Evolutionary conservation across 116 monocot genomes (phyloP).

Genomic region (Trichopus zeylanicus): DNA sequence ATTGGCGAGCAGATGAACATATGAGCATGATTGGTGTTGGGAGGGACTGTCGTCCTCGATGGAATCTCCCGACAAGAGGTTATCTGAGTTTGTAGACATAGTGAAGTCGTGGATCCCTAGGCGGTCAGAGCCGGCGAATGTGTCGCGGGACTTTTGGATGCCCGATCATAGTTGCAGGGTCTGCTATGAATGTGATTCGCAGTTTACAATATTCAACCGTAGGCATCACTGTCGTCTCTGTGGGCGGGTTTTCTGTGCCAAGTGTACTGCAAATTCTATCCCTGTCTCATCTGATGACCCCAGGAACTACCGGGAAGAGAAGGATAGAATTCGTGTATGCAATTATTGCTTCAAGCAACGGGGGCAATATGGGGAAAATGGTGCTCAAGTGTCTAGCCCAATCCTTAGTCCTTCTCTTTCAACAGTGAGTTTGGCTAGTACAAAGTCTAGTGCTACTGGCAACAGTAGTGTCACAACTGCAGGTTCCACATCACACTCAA

Average conservation of each 20-base stretch:
- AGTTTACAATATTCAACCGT: slow-evolving; percentile 77
- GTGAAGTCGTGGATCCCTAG: slow-evolving; percentile 71
- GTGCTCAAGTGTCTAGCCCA: slow-evolving; percentile 8
- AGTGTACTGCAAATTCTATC: slow-evolving; percentile 65
- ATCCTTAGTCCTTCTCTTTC: slow-evolving; percentile 42
- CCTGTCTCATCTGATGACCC: slow-evolving; percentile 21
- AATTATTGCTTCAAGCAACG: slow-evolving; percentile 84
- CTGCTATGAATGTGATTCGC: slow-evolving; percentile 82
- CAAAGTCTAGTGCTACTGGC: slow-evolving; percentile 34
- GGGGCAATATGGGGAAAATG: slow-evolving; percentile 36
- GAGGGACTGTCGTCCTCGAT: slow-evolving; percentile 18
- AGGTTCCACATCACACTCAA: slow-evolving; percentile 28
- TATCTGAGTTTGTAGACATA: slow-evolving; percentile 39
- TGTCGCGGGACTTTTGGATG: slow-evolving; percentile 90
- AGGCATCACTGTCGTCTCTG: slow-evolving; percentile 87
- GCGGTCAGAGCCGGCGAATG: slow-evolving; percentile 42
- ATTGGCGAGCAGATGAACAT: slow-evolving; percentile 17
- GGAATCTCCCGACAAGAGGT: slow-evolving; percentile 41
- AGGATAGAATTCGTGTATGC: slow-evolving; percentile 64
- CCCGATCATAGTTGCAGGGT: slow-evolving; percentile 78
- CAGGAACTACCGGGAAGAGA: slow-evolving; percentile 19
- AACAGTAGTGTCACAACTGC: slow-evolving; percentile 27
- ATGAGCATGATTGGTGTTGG: slow-evolving; percentile 30
- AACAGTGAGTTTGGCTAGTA: slow-evolving; percentile 38
- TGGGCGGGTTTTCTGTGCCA: slow-evolving; percentile 87